These are phyloP conservation scores for Saccharomycopsis malanga DNA, from an alignment of 805 yeast genomes.

Conservation along the genomic window DNA sequence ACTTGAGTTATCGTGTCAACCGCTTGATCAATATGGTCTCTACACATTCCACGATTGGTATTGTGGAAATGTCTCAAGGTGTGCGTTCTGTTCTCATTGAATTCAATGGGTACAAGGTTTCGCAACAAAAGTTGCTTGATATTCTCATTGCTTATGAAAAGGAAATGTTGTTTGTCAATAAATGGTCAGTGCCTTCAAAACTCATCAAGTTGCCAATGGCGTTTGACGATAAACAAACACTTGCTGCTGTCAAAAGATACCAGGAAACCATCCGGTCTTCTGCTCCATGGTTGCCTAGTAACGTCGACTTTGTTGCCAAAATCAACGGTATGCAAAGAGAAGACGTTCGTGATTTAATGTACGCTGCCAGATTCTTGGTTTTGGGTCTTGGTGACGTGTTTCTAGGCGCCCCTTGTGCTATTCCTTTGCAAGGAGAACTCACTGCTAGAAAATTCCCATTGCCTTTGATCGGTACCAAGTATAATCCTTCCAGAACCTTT, in stretches of 20 bases:
- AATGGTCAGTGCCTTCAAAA: constrained; percentile 84
- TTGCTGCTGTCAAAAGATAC: constrained; percentile 86
- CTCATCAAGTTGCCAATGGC: constrained; percentile 89
- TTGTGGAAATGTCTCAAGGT: constrained; percentile 95
- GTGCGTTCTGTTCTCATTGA: constrained; percentile 91
- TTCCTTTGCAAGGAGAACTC: constrained; percentile 65
- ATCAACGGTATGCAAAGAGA: constrained; percentile 76
- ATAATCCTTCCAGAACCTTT: constrained; percentile 92
- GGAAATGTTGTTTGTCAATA: constrained; percentile 62
- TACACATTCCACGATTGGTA: constrained; percentile 61
- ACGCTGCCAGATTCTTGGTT: constrained; percentile 85
- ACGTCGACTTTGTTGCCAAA: constrained; percentile 88
- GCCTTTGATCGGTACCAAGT: constrained; percentile 88
- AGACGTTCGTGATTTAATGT: constrained; percentile 76
- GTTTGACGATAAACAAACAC: constrained; percentile 84
- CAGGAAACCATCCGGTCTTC: constrained; percentile 86
- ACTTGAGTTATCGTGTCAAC: constrained; percentile 77
- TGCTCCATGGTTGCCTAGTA: constrained; percentile 98
- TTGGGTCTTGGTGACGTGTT: constrained; percentile 96
- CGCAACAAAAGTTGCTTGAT: constrained; percentile 56
- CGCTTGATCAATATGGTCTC: constrained; percentile 69
- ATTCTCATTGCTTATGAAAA: constrained; percentile 68
- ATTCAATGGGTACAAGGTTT: constrained; percentile 55
- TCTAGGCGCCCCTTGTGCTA: constrained; percentile 97
- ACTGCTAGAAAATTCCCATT: constrained; percentile 30